Conservation (phyloP, 169 alveolate species). For the Plasmodium gaboni region DNA sequence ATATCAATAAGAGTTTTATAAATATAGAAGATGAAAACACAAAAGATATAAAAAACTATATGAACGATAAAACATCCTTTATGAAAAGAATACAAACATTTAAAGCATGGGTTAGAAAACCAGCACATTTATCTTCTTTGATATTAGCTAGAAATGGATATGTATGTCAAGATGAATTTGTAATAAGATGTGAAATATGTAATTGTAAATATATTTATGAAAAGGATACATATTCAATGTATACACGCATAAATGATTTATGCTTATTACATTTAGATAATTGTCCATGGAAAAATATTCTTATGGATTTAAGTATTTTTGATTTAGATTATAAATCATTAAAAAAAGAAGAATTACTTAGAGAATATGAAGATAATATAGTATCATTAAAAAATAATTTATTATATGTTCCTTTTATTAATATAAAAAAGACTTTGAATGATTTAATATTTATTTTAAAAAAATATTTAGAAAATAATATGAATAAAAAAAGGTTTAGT, state of each 20-base stretch:
- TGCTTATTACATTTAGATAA: constrained; percentile 54
- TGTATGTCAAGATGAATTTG: constrained; percentile 48
- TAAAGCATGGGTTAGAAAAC: constrained; percentile 47
- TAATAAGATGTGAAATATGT: constrained; percentile 57
- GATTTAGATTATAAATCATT: constrained; percentile 33
- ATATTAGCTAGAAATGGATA: constrained; percentile 72
- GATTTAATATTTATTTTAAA: constrained; percentile 30
- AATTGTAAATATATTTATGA: constrained; percentile 51
- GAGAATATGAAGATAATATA: constrained; percentile 23
- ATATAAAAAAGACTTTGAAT: constrained; percentile 41
- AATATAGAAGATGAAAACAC: constrained; percentile 43
- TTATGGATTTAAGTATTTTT: constrained; percentile 35
- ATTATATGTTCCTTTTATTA: constrained; percentile 30
- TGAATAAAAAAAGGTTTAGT: constrained; percentile 16
- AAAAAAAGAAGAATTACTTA: constrained; percentile 13
- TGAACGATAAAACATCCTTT: constrained; percentile 18
- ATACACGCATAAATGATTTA: constrained; percentile 58
- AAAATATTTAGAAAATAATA: constrained; percentile 24
- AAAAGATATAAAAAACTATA: constrained; percentile 13
- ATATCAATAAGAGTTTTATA: constrained; percentile 28
- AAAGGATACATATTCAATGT: constrained; percentile 60
- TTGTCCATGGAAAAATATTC: constrained; percentile 68
- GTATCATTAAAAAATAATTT: constrained; percentile 14
- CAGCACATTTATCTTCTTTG: constrained; percentile 45
- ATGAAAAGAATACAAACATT: constrained; percentile 51